phyloP scores from a whole-genome alignment of 805 yeast genomes.

The Kodamaea kakaduensis region DNA sequence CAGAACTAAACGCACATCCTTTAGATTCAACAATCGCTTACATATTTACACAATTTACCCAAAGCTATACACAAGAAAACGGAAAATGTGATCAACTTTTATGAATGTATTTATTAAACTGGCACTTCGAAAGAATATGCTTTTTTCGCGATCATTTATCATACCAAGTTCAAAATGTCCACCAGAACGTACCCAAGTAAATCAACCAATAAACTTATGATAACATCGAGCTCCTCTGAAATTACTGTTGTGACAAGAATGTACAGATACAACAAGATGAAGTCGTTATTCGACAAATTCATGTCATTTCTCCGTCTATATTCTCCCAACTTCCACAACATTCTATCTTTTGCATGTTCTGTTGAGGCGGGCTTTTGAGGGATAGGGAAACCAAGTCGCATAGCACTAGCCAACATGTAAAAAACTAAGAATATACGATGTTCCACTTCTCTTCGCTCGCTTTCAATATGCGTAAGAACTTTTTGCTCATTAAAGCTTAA shows the following conservation, averaged over 20 bases:
- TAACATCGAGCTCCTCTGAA: conserved; percentile 57
- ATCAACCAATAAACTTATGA: conserved; percentile 51
- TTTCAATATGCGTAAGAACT: conserved; percentile 50
- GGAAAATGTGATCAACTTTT: no score
- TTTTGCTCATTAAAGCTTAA: conserved; percentile 50
- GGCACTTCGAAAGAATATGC: no score
- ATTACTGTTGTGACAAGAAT: conserved; percentile 67
- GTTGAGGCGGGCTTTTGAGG: conserved; percentile 77
- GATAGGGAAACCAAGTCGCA: conserved; percentile 70
- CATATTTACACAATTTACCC: no score
- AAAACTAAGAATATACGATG: conserved; percentile 70
- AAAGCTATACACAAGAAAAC: no score
- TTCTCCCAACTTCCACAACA: conserved; percentile 61
- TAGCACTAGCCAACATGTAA: conserved; percentile 74
- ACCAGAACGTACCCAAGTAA: conserved; percentile 65
- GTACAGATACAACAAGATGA: conserved; percentile 72
- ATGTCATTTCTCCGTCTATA: conserved; percentile 40
- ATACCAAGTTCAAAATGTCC: conserved; percentile 51
- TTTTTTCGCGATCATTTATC: no score
- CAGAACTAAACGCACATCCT: no score
- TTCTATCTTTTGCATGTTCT: conserved; percentile 65
- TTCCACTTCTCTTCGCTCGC: conserved; percentile 66
- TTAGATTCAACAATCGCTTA: no score
- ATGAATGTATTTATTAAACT: no score
- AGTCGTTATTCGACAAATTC: conserved; percentile 59